phyloP scores from a whole-genome alignment of 2,329 filamentous ascomycete species.

The Trichothecium roseum region DNA sequence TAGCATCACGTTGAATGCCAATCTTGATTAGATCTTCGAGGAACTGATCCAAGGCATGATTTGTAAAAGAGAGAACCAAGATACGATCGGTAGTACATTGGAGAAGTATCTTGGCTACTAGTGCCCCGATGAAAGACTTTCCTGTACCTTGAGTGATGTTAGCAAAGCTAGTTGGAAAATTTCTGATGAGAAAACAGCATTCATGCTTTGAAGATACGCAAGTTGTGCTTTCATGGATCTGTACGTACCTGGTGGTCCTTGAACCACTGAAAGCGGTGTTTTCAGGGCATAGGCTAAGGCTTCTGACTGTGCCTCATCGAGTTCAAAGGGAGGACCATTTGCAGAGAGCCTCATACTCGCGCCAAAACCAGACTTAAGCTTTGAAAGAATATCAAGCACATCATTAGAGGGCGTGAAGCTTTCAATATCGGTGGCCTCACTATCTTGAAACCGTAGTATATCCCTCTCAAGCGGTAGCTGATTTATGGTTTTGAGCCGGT shows the following conservation, averaged over 20 bases:
- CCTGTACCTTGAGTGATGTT: conserved; percentile 43
- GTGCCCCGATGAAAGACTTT: conserved; percentile 63
- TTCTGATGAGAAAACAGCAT: not conserved
- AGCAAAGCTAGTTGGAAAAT: not conserved
- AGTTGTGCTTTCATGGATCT: too few relatives aligned
- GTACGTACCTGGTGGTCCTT: conserved; percentile 57
- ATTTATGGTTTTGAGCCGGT: conserved; percentile 43
- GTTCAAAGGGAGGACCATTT: too few relatives aligned
- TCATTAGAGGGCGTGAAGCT: too few relatives aligned
- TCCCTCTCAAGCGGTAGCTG: conserved; percentile 46
- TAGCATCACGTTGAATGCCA: conserved; percentile 36
- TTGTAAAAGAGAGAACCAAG: conserved; percentile 58
- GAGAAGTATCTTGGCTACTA: conserved; percentile 47
- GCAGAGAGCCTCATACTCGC: too few relatives aligned
- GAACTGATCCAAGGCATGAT: conserved; percentile 57
- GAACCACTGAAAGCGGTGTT: conserved; percentile 49
- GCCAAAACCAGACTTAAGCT: not conserved
- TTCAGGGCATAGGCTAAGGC: conserved; percentile 42
- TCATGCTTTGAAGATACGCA: too few relatives aligned
- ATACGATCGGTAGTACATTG: conserved; percentile 38
- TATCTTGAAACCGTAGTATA: conserved; percentile 16
- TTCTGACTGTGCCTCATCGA: conserved; percentile 29
- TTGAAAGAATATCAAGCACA: too few relatives aligned
- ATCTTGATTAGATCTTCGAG: conserved; percentile 52
- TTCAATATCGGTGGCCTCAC: too few relatives aligned